A percentile compares a stretch with the other conserved stretches of the same genome.
phyloP scores from a whole-genome alignment of 768 basidiomycete genomes.

The Clavulina sp. region DNA sequence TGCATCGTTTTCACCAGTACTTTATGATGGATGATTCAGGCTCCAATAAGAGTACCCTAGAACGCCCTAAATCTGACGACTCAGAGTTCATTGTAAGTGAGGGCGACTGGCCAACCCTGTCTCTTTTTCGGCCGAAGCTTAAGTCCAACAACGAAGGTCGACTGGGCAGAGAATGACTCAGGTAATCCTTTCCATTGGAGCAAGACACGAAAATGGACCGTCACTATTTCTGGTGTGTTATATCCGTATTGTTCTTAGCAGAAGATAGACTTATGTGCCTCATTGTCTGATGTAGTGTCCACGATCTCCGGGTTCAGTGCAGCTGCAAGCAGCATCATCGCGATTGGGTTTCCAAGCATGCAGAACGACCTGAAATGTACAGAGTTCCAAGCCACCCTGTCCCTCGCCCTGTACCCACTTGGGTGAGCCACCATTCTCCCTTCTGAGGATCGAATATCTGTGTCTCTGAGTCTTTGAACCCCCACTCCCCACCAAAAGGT shows the following conservation, averaged over 20 bases:
- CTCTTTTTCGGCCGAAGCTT: no score
- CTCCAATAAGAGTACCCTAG: no score
- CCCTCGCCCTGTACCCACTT: constrained; percentile 33
- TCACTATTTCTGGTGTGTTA: constrained; percentile 29
- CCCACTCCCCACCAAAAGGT: no score
- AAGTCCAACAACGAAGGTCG: no score
- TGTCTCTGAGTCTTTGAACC: no score
- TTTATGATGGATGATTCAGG: no score
- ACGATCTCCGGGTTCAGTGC: constrained; percentile 21
- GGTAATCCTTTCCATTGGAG: constrained; percentile 27
- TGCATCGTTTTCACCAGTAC: no score
- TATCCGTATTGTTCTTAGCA: constrained; percentile 22
- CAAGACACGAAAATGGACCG: constrained; percentile 26
- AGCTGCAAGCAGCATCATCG: constrained; percentile 33
- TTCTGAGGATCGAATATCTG: no score
- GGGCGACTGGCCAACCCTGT: no score
- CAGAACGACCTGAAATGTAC: constrained; percentile 23
- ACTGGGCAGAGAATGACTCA: constrained; percentile 24
- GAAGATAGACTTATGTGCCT: background rate
- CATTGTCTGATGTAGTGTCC: background rate
- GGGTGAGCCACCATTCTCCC: constrained; percentile 22
- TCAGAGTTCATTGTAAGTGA: no score
- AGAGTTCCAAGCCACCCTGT: constrained; percentile 17
- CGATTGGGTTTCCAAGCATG: constrained; percentile 42
- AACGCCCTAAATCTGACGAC: no score